Evolutionary conservation across 768 basidiomycete species (phyloP).

Genomic region (Suillus plorans): DNA sequence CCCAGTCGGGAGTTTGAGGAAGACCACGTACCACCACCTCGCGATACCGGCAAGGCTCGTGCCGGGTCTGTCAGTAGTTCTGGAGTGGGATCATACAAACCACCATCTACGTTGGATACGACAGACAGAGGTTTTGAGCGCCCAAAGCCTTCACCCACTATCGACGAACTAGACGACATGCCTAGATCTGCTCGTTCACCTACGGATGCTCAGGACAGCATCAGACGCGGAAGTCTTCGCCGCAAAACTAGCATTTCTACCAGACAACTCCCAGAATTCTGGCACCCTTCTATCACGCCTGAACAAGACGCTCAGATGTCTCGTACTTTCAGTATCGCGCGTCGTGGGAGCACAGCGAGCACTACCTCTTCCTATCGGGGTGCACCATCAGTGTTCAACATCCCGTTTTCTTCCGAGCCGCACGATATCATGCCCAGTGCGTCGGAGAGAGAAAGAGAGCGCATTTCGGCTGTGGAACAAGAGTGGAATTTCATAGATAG

Average conservation of each 20-base stretch:
- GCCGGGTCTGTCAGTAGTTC: constrained; percentile 26
- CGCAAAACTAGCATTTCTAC: constrained; percentile 35
- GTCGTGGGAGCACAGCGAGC: constrained; percentile 51
- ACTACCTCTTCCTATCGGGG: constrained; percentile 45
- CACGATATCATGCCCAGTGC: constrained; percentile 16
- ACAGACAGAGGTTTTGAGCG: constrained; percentile 21
- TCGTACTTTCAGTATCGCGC: constrained; percentile 41
- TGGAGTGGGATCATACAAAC: constrained; percentile 23
- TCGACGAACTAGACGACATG: constrained; percentile 32
- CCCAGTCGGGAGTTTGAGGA: constrained; percentile 20
- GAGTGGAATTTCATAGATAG: constrained; percentile 28
- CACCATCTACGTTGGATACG: constrained; percentile 25
- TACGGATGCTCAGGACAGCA: constrained; percentile 20
- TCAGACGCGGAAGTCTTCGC: constrained; percentile 27
- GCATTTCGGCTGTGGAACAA: constrained; percentile 26
- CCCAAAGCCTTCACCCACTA: constrained; percentile 18
- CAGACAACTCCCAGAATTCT: constrained; percentile 44
- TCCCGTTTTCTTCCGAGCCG: constrained; percentile 33
- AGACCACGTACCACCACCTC: constrained; percentile 17
- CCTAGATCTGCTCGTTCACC: constrained; percentile 19
- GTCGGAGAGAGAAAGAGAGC: constrained; percentile 26
- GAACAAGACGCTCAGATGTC: constrained; percentile 44
- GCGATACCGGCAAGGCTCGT: constrained; percentile 21
- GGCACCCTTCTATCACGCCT: constrained; percentile 48
- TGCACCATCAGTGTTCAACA: constrained; percentile 39